phyloP scores from a whole-genome alignment of 805 yeast genomes.

The Candida mattraensis region DNA sequence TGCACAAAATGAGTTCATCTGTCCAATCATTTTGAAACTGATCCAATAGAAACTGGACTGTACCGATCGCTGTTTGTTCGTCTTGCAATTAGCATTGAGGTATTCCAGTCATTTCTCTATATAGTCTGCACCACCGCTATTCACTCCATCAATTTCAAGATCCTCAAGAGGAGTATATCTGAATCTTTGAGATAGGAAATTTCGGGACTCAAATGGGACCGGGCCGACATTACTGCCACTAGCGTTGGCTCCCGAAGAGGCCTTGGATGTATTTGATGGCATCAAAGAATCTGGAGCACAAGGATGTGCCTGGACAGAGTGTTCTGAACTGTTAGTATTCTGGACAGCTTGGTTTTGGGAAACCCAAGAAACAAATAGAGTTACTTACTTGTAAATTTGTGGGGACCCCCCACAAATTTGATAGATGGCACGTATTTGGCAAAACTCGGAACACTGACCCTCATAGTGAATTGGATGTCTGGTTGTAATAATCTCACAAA shows the following conservation, averaged over 20 bases:
- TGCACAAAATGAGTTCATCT: too few relatives aligned
- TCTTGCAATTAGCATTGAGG: too few relatives aligned
- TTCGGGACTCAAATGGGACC: constrained; percentile 47
- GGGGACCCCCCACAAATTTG: constrained; percentile 85
- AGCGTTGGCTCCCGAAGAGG: constrained; percentile 8
- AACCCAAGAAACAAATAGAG: not conserved
- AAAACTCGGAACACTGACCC: constrained; percentile 26
- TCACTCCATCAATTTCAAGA: constrained; percentile 71
- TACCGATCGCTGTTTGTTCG: too few relatives aligned
- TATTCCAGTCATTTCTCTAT: constrained; percentile 36
- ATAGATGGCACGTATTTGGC: constrained; percentile 65
- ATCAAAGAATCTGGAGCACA: constrained; percentile 38
- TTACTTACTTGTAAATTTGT: constrained; percentile 48
- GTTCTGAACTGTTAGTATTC: constrained; percentile 16
- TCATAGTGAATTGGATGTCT: constrained; percentile 29
- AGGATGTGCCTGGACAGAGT: constrained; percentile 33
- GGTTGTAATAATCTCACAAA: not conserved
- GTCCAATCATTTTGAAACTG: too few relatives aligned
- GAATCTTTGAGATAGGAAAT: constrained; percentile 72
- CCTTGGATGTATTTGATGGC: constrained; percentile 20
- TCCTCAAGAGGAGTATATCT: constrained; percentile 64
- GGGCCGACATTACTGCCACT: constrained; percentile 1
- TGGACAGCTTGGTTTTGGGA: constrained; percentile 1
- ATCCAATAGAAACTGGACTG: too few relatives aligned
- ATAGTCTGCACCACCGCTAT: constrained; percentile 79